Conservation (phyloP, 2,329 filamentous ascomycete species). For the Fusarium marasasianum region DNA sequence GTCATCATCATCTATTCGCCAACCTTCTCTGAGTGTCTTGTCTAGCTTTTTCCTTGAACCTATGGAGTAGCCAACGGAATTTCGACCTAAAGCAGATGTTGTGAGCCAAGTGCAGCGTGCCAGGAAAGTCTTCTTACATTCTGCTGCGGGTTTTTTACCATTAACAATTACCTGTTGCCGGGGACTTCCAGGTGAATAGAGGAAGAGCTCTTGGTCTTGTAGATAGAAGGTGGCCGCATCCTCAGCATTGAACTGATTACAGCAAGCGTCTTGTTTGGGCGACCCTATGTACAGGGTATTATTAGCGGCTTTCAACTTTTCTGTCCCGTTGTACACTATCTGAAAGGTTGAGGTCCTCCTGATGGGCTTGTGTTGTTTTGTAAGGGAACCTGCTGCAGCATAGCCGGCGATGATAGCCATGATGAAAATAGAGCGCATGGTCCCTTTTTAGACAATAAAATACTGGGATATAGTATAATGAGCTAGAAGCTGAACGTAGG, state of each 20-base stretch:
- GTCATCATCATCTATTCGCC: background rate
- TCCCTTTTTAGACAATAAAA: background rate
- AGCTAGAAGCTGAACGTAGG: background rate
- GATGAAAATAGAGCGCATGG: background rate
- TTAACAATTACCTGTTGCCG: background rate
- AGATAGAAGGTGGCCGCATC: background rate
- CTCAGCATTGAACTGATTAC: background rate
- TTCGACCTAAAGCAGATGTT: background rate
- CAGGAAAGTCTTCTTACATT: background rate
- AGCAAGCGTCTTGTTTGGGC: background rate
- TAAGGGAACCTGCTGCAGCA: background rate
- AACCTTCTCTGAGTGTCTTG: background rate
- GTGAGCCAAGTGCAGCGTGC: background rate
- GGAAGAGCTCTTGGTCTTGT: background rate
- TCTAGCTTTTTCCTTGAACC: background rate
- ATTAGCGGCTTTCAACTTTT: background rate
- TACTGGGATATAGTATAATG: background rate
- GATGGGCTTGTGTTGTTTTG: background rate
- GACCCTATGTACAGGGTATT: background rate
- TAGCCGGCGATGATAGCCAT: background rate
- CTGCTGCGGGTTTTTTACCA: background rate
- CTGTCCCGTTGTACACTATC: background rate
- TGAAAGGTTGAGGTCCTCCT: background rate
- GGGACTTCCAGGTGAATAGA: conserved; percentile 1
- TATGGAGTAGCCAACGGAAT: background rate